Base-by-base conservation (phyloP, 2,329 filamentous ascomycete genomes). In the Verticillium klebahnii region DNA sequence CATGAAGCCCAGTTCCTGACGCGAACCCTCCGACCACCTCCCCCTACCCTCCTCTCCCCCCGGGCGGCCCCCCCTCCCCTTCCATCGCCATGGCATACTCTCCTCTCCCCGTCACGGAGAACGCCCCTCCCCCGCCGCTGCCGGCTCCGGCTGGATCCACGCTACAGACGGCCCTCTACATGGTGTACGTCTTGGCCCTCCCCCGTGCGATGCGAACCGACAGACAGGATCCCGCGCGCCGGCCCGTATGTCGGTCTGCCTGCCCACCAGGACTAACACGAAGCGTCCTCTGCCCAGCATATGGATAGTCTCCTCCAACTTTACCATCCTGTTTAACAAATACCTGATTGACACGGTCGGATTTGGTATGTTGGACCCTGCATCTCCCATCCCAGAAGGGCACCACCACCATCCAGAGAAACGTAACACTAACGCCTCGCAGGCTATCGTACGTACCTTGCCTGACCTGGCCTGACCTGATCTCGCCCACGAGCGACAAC, bases 321-420 rank as follows among this genome's bases (percentile, higher is more conserved):
- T 50, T 50, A 50, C 45, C 19, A 50, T 98, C 75, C 83, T 98
- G 66, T 98, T 97, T 89, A 98, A 99, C 88, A 99, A 99, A 86
- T 96, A 91, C 87, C 92, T 98, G 71, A 85, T 98, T 65, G 88
- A 93, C 71, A 93, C 89, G 37, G 84, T 89, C 65, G 84, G 91
- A 65, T 97, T 97, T 82, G 85, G 76, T 78, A 77, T 9, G 45
- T 23, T n/a, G n/a, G 17, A n/a, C 39, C 19, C 45, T 50, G 9
- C 34, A 3, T 36, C 34, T 36, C 34, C 14, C 34, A 8, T 36
- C 50, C 14, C 1, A 9, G 34, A 14, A 36, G 9, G 9, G 14
- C 45, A 50, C 23, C 45, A 8, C 17, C 9, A 8, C 31, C 25
- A 40, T 55, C 60, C 15, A 45, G n/a, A 23, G 17, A 23, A n/a